Evolutionary conservation across 176 grass and related monocot species (phyloP).

Genomic region (Pharus latifolius): DNA sequence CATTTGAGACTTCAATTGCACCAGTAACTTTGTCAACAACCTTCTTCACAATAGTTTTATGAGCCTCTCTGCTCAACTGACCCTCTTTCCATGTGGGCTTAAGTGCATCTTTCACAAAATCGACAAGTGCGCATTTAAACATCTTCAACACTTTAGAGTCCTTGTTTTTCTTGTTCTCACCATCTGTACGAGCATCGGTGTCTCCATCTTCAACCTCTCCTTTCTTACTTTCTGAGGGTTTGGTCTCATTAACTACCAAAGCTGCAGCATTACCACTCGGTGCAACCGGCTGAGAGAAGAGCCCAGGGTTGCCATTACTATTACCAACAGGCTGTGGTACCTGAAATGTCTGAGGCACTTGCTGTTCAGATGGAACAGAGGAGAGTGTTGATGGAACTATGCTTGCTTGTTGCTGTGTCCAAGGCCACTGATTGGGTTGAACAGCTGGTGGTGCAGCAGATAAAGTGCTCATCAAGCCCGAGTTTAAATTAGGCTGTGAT

Average conservation of each 20-base stretch:
- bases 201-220: constrained; percentile 34
- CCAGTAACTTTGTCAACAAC: constrained; percentile 88
- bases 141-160: constrained; percentile 66
- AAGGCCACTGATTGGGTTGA: constrained; percentile 33
- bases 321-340: constrained; percentile 16
- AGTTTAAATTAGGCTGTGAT: constrained; percentile 30
- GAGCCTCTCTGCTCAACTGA: constrained; percentile 74
- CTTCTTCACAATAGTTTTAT: constrained; percentile 98
- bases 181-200: constrained; percentile 33
- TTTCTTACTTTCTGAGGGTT: constrained; percentile 37
- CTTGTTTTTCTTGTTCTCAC: constrained; percentile 52
- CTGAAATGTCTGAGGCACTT: constrained; percentile 20
- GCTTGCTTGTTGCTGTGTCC: constrained; percentile 28
- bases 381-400: constrained; percentile 5
- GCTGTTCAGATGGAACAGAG: constrained; percentile 26
- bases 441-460: constrained; percentile 11
- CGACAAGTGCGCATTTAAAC: constrained; percentile 78
- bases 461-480: constrained; percentile 7
- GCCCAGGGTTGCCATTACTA: constrained; percentile 19
- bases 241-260: constrained; percentile 25
- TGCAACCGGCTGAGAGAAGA: constrained; percentile 12
- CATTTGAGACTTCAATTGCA: constrained; percentile 44
- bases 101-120: constrained; percentile 84
- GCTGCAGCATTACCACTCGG: neutral
- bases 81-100: constrained; percentile 98